A percentile compares a stretch with the other conserved stretches of the same genome.
Conservation (phyloP, 192 early-diverging fungal genomes). For the Coemansia pectinata region DNA sequence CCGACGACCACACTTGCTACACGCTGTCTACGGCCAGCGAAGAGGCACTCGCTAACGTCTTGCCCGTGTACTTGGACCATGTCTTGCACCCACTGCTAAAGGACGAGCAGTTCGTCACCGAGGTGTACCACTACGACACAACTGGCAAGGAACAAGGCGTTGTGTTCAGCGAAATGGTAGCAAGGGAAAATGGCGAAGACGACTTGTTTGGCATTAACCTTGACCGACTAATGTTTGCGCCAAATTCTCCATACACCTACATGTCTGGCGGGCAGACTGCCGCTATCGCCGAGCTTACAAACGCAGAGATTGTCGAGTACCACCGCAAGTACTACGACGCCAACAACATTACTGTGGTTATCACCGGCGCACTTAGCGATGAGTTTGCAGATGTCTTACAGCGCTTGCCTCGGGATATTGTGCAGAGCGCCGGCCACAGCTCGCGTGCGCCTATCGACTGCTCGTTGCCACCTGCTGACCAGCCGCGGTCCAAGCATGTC, state of each 20-base stretch:
- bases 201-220: constrained; percentile 54
- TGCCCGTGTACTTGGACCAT: constrained; percentile 83
- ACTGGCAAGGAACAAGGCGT: constrained; percentile 75
- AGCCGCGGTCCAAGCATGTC: constrained; percentile 3
- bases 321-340: constrained; percentile 73
- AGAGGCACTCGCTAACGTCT: constrained; percentile 68
- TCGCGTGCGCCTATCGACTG: constrained; percentile 34
- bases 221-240: constrained; percentile 46
- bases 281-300: constrained; percentile 70
- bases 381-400: constrained; percentile 41
- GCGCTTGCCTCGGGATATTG: constrained; percentile 26
- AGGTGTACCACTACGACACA: constrained; percentile 78
- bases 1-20: constrained; percentile 67
- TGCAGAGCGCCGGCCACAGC: constrained; percentile 22
- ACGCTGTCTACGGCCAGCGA: constrained; percentile 64
- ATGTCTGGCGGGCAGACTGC: constrained; percentile 77
- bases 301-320: constrained; percentile 74
- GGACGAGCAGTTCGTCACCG: constrained; percentile 73
- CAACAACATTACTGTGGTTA: constrained; percentile 68
- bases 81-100: constrained; percentile 72
- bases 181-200: constrained; percentile 68
- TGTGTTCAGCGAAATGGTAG: constrained; percentile 76
- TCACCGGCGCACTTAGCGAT: constrained; percentile 58
- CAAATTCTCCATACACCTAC: constrained; percentile 60
- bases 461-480: constrained; percentile 12